Conservation (phyloP, 192 early-diverging fungal genomes). For the Podila horticola region DNA sequence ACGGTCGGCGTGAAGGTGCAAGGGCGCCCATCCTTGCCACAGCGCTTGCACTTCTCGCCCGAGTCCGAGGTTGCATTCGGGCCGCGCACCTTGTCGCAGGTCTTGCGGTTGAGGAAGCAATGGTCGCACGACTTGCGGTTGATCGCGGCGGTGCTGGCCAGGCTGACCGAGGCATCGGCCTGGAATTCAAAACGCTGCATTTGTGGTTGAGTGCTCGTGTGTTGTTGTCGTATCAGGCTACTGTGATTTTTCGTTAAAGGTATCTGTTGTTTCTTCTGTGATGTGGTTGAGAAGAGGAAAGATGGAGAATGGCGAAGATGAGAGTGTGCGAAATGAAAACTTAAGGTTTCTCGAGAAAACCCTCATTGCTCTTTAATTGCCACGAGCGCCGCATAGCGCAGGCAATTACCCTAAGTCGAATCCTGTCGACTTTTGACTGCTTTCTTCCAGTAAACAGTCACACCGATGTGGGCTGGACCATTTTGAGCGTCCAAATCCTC, state of each 20-base stretch:
- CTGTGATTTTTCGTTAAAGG: no score
- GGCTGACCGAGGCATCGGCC: conserved; percentile 42
- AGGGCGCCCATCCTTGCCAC: conserved; percentile 42
- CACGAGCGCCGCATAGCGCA: no score
- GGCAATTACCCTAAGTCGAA: no score
- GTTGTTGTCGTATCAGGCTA: not conserved
- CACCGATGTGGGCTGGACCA: no score
- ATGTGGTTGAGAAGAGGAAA: not conserved
- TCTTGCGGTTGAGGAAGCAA: conserved; percentile 50
- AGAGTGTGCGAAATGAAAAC: not conserved
- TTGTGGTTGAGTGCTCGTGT: conserved; percentile 8
- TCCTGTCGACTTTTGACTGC: no score
- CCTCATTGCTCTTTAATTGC: no score
- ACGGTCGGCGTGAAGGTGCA: conserved; percentile 50
- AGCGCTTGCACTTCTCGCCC: conserved; percentile 47
- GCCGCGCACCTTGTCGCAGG: conserved; percentile 44
- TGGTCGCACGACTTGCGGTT: conserved; percentile 51
- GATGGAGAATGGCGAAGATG: not conserved
- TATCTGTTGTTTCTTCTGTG: no score
- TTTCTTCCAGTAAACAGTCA: no score
- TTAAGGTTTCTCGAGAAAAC: not conserved
- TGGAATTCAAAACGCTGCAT: conserved; percentile 52
- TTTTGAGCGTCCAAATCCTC: no score
- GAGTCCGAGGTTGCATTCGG: conserved; percentile 14
- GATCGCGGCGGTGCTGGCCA: conserved; percentile 45